phyloP scores from a whole-genome alignment of 768 basidiomycete species.

The Chalciporus sphaerocephalus region DNA sequence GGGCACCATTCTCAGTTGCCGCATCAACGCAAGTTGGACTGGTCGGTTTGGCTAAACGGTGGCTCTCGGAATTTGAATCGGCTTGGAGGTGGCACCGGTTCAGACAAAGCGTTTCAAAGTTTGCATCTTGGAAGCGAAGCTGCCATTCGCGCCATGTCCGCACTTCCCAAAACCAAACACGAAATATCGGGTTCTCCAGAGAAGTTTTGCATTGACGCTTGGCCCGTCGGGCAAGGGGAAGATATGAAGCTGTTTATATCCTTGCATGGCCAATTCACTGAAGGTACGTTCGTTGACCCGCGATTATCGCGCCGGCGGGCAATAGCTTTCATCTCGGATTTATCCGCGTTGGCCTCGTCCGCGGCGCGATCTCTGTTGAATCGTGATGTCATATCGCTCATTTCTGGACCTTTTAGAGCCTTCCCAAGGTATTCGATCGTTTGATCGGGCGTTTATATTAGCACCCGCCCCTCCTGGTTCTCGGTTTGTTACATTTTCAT shows the following conservation, averaged over 20 bases:
- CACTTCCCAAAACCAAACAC: conserved; percentile 76
- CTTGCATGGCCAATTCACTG: conserved; percentile 87
- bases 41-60: conserved; percentile 62
- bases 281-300: conserved; percentile 55
- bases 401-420: conserved; percentile 44
- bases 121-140: conserved; percentile 70
- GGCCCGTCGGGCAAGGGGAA: conserved; percentile 65
- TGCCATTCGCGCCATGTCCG: conserved; percentile 53
- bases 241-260: conserved; percentile 56
- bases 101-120: conserved; percentile 59
- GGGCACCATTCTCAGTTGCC: conserved; percentile 68
- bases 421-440: conserved; percentile 78
- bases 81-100: conserved; percentile 54
- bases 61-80: conserved; percentile 77
- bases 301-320: conserved; percentile 7
- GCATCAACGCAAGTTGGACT: conserved; percentile 78
- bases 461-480: conserved; percentile 78
- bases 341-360: conserved; percentile 8
- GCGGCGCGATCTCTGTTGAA: conserved; percentile 1
- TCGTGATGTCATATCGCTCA: conserved; percentile 22
- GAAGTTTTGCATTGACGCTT: conserved; percentile 86
- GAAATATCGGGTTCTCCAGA: conserved; percentile 73
- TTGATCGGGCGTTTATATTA: conserved; percentile 89
- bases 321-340: conserved; percentile 7
- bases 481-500: conserved; percentile 50